A percentile compares a stretch with the other conserved stretches of the same genome.
Conservation (phyloP, 2,329 filamentous ascomycete species). For the Penicillium sp. region DNA sequence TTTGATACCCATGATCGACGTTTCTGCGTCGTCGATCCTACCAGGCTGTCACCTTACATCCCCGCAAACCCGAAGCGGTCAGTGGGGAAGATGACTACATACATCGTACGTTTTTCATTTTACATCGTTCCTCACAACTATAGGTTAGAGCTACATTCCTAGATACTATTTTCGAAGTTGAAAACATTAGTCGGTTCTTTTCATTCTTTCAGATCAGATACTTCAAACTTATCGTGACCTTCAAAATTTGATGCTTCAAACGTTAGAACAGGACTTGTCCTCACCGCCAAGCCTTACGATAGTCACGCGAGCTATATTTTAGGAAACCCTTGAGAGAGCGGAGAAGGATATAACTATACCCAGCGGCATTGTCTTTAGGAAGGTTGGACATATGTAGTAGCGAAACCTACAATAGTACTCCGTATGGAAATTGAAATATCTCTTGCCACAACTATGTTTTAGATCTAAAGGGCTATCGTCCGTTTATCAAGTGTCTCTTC, state of each 20-base stretch:
- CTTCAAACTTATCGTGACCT: background rate
- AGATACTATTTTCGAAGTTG: background rate
- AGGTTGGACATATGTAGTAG: background rate
- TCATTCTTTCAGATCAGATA: no score
- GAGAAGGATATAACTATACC: no score
- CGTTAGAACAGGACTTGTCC: no score
- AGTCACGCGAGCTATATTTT: no score
- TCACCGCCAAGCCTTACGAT: no score
- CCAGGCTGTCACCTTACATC: background rate
- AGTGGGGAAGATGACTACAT: background rate
- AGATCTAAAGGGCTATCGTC: no score
- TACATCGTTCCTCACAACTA: background rate
- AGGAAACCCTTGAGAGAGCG: no score
- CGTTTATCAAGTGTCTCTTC: no score
- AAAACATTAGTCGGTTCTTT: background rate
- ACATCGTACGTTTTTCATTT: background rate
- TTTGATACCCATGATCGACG: conserved; percentile 5
- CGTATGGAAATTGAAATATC: no score
- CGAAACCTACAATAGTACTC: background rate
- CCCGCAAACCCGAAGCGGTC: conserved; percentile 6
- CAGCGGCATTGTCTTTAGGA: no score
- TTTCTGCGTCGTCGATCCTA: conserved; percentile 7
- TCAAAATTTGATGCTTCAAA: no score
- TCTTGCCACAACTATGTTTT: no score
- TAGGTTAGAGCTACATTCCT: background rate